These are phyloP conservation scores for Xylaria telfairii DNA, from an alignment of 495 filamentous ascomycete genomes.

Conservation along the genomic window DNA sequence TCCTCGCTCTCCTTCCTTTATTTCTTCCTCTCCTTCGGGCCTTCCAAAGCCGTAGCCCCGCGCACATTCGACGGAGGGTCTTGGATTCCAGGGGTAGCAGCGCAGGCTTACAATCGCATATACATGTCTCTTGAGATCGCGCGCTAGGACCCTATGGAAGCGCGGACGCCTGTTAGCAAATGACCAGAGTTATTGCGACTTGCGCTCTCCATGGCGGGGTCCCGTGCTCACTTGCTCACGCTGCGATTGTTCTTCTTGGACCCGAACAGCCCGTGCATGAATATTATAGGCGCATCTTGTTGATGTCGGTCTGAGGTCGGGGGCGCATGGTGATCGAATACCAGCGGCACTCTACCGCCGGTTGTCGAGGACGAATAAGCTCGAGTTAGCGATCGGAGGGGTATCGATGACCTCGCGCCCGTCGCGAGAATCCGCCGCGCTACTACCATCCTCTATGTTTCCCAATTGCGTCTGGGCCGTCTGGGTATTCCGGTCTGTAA, in stretches of 20 bases:
- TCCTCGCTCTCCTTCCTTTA: not conserved
- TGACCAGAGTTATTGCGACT: not conserved
- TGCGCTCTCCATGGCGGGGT: not conserved
- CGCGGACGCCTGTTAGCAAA: slow-evolving; percentile 21
- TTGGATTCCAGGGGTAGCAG: not conserved
- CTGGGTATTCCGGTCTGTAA: not conserved
- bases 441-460: slow-evolving; percentile 2
- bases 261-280: slow-evolving; percentile 94
- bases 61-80: not conserved
- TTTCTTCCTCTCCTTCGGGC: not conserved
- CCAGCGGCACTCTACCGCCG: slow-evolving; percentile 47
- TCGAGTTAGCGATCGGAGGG: not conserved
- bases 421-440: slow-evolving; percentile 17
- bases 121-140: slow-evolving; percentile 79
- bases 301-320: slow-evolving; percentile 42
- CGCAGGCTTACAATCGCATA: slow-evolving; percentile 75
- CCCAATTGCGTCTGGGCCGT: not conserved
- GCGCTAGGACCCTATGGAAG: slow-evolving; percentile 71
- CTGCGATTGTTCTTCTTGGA: slow-evolving; percentile 95
- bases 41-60: not conserved
- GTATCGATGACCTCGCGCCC: not conserved
- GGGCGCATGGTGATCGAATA: slow-evolving; percentile 66
- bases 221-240: slow-evolving; percentile 87
- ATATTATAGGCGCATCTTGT: slow-evolving; percentile 72
- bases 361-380: slow-evolving; percentile 12